These are phyloP conservation scores for Lachnum nothofagi DNA, from an alignment of 2,329 filamentous ascomycete species.

Conservation along the genomic window DNA sequence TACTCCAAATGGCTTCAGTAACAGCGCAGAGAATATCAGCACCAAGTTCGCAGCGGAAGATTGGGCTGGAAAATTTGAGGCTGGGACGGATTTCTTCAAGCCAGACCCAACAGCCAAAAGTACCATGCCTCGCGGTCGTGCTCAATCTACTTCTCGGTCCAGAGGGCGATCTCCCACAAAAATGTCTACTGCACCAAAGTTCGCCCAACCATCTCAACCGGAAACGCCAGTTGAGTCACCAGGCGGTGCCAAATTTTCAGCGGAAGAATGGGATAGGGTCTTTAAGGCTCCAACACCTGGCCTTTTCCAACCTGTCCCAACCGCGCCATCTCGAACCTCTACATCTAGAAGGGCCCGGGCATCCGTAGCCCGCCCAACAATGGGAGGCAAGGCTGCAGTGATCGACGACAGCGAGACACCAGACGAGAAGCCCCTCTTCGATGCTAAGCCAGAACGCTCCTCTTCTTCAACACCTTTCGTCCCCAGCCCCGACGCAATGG, in stretches of 20 bases:
- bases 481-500: slow-evolving; percentile 56
- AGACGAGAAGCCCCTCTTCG: slow-evolving; percentile 28
- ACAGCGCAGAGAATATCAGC: slow-evolving; percentile 56
- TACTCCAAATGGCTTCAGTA: slow-evolving; percentile 42
- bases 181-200: slow-evolving; percentile 16
- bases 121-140: slow-evolving; percentile 15
- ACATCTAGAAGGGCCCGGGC: slow-evolving; percentile 20
- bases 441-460: slow-evolving; percentile 11
- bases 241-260: slow-evolving; percentile 28
- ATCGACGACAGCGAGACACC: slow-evolving; percentile 25
- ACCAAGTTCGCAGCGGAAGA: slow-evolving; percentile 54
- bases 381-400: slow-evolving; percentile 28
- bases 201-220: slow-evolving; percentile 11
- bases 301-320: slow-evolving; percentile 4
- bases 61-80: slow-evolving; percentile 33
- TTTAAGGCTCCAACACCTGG: slow-evolving; percentile 28
- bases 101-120: slow-evolving; percentile 19
- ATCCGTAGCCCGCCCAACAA: slow-evolving; percentile 23
- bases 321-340: background rate
- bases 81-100: slow-evolving; percentile 29
- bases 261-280: slow-evolving; percentile 28
- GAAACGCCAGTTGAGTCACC: slow-evolving; percentile 26
- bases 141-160: slow-evolving; percentile 26
- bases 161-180: slow-evolving; percentile 31
- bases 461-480: slow-evolving; percentile 11